Conservation (phyloP, 2,329 filamentous ascomycete species). For the Alternaria arbusti region DNA sequence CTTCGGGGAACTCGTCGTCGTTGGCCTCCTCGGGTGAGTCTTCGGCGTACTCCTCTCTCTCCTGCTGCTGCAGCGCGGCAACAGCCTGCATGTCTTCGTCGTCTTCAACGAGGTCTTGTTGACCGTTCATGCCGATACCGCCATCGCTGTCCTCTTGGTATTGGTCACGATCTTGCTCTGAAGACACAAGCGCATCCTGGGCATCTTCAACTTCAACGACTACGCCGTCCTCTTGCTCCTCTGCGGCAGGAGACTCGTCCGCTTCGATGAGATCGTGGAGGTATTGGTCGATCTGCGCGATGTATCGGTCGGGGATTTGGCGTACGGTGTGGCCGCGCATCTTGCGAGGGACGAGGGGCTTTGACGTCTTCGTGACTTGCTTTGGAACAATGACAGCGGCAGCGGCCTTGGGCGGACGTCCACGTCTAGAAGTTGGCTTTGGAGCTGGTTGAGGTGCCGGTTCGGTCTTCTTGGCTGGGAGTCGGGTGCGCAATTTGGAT, state of each 20-base stretch:
- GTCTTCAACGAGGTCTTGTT: not conserved
- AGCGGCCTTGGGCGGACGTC: constrained; percentile 23
- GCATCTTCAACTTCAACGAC: not conserved
- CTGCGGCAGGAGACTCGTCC: not conserved
- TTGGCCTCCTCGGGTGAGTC: not conserved
- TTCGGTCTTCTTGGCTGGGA: constrained; percentile 17
- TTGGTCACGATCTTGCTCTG: not conserved
- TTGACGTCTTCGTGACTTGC: constrained; percentile 16
- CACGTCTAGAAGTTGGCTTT: constrained; percentile 15
- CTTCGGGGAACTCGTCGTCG: not conserved
- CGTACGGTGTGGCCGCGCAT: constrained; percentile 32
- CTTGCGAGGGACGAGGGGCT: constrained; percentile 28
- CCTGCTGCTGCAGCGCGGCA: not conserved
- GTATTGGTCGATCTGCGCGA: constrained; percentile 7
- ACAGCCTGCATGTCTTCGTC: not conserved
- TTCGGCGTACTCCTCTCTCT: not conserved
- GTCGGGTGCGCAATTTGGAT: constrained; percentile 28
- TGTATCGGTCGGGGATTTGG: constrained; percentile 36
- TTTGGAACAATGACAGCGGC: constrained; percentile 10
- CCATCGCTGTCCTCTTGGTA: constrained; percentile 1
- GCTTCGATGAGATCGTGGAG: constrained; percentile 4
- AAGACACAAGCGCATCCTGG: not conserved
- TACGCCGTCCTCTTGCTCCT: not conserved
- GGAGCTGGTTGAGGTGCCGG: constrained; percentile 10
- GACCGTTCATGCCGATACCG: not conserved